A percentile compares a stretch with the other conserved stretches of the same genome.
These are phyloP conservation scores for Dalechampia spathulata DNA, from an alignment of 441 rosid genomes.

Conservation along the genomic window DNA sequence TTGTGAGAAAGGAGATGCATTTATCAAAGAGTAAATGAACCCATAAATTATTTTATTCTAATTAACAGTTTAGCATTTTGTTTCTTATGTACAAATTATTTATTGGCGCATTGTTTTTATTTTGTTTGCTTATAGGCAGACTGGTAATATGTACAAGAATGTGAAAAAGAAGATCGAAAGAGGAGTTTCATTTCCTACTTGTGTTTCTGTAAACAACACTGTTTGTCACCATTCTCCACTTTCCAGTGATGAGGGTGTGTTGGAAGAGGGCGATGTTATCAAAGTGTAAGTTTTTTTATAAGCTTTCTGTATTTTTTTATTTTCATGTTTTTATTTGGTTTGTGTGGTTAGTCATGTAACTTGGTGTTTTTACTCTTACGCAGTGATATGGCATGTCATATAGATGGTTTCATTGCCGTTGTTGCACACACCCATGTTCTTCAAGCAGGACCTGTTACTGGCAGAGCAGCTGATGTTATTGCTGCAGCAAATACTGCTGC, in stretches of 20 bases:
- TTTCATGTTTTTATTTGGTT: not conserved
- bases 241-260: constrained; percentile 59
- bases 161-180: constrained; percentile 81
- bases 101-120: not conserved
- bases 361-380: not conserved
- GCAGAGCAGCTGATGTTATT: constrained; percentile 83
- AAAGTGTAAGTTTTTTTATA: constrained; percentile 53
- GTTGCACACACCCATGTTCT: constrained; percentile 87
- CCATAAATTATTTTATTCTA: not conserved
- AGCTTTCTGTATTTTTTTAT: not conserved
- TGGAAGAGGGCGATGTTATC: constrained; percentile 84
- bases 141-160: constrained; percentile 87
- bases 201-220: constrained; percentile 80
- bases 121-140: constrained; percentile 44
- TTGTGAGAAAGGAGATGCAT: constrained; percentile 85
- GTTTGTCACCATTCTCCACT: constrained; percentile 88
- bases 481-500: constrained; percentile 95
- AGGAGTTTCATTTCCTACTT: constrained; percentile 96
- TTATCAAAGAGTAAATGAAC: constrained; percentile 66
- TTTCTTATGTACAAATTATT: not conserved
- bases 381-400: constrained; percentile 97
- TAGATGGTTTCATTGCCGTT: constrained; percentile 92
- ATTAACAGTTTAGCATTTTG: not conserved
- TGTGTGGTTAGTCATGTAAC: not conserved
- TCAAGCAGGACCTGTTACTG: constrained; percentile 61